phyloP scores from a whole-genome alignment of 1,284 basidiomycete species.

The Moesziomyces antarcticus region DNA sequence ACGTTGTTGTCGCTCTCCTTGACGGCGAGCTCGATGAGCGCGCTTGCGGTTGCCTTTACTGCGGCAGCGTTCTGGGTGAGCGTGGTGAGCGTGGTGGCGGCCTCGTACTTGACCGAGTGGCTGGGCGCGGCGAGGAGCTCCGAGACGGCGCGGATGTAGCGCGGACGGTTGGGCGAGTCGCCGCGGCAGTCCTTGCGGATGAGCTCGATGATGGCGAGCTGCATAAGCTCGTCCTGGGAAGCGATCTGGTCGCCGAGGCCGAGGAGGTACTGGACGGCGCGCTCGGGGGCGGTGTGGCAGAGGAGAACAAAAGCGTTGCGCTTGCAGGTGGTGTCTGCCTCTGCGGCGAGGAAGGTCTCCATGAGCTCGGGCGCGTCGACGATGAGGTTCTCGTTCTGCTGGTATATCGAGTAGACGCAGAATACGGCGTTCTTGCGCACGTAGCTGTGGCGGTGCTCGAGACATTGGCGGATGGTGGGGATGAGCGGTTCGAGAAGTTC shows the following conservation, averaged over 20 bases:
- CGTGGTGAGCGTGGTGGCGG: conserved; percentile 92
- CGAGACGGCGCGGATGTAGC: conserved; percentile 93
- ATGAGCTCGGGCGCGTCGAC: conserved; percentile 97
- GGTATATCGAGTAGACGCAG: conserved; percentile 92
- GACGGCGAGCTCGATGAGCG: conserved; percentile 87
- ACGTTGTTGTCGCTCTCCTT: conserved; percentile 99
- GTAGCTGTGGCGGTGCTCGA: conserved; percentile 98
- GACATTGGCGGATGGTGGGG: conserved; percentile 89
- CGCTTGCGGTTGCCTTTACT: conserved; percentile 91
- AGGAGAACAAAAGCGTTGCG: conserved; percentile 97
- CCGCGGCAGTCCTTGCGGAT: conserved; percentile 89
- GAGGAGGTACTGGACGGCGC: conserved; percentile 90
- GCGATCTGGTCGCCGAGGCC: conserved; percentile 86
- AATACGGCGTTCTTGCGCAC: conserved; percentile 99
- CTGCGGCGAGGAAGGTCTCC: conserved; percentile 93
- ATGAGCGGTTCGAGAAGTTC: conserved; percentile 96
- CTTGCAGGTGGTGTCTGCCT: conserved; percentile 91
- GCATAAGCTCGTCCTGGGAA: conserved; percentile 89
- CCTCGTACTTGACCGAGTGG: conserved; percentile 97
- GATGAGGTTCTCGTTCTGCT: conserved; percentile 83
- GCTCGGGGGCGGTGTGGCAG: conserved; percentile 85
- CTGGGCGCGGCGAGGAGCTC: conserved; percentile 91
- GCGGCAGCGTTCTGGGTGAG: conserved; percentile 96
- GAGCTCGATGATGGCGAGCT: conserved; percentile 95
- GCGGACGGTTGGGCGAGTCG: conserved; percentile 73